Percentiles rank a stretch among this genome's conserved stretches.
Evolutionary conservation across 164 flowering plant genomes (phyloP).

Genomic region (Santalum album): DNA sequence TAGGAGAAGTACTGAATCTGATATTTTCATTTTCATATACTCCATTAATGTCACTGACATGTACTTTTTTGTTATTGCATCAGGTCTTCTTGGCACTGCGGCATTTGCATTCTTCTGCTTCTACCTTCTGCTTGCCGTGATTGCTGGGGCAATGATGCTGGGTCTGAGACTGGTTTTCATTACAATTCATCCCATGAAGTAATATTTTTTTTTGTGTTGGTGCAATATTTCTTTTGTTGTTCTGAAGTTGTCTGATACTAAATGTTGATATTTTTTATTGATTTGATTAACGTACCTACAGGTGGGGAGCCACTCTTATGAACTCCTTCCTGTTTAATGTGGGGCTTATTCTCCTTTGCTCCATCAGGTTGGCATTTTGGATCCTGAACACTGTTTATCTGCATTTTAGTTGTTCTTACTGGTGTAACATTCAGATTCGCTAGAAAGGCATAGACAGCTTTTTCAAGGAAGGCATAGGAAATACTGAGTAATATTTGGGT

Average conservation of each 20-base stretch:
- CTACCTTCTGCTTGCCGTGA: constrained; percentile 89
- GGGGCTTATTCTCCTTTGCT: constrained; percentile 90
- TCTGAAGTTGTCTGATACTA: not conserved
- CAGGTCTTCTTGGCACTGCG: constrained; percentile 95
- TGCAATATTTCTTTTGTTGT: not conserved
- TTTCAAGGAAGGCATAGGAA: too few species aligned
- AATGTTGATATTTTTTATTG: constrained; percentile 4
- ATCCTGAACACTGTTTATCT: not conserved
- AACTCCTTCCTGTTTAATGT: constrained; percentile 94
- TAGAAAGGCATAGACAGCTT: too few species aligned
- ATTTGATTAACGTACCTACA: constrained; percentile 18
- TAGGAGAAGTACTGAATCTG: not conserved
- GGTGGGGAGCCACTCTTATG: constrained; percentile 99
- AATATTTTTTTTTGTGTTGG: constrained; percentile 13
- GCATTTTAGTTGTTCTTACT: not conserved
- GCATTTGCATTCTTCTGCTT: constrained; percentile 99
- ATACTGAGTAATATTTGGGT: too few species aligned
- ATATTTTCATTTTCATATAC: not conserved
- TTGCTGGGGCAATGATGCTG: constrained; percentile 98
- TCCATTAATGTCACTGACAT: constrained; percentile 2
- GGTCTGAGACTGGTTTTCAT: constrained; percentile 91
- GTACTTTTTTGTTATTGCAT: constrained; percentile 9
- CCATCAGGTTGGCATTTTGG: constrained; percentile 64
- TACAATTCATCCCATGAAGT: constrained; percentile 99
- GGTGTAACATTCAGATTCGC: not conserved